phyloP scores from a whole-genome alignment of 208 protist genomes.

The Trypanosomatidae sp. region DNA sequence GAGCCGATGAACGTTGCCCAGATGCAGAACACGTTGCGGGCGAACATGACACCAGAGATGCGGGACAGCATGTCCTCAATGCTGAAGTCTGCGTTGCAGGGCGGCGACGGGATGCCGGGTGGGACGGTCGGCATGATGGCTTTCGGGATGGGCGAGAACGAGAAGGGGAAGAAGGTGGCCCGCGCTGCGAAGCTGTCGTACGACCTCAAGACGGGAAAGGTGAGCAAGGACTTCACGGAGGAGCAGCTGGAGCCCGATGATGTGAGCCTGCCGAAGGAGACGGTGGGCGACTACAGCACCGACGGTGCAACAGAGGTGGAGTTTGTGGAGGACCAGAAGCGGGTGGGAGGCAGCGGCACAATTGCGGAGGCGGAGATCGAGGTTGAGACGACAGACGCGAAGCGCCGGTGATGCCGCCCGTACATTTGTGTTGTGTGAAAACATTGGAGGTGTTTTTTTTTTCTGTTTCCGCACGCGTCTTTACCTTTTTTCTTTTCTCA shows the following conservation, averaged over 20 bases:
- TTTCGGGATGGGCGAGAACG: conserved; percentile 88
- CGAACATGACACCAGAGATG: conserved; percentile 84
- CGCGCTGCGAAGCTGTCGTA: conserved; percentile 71
- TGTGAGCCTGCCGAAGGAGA: conserved; percentile 72
- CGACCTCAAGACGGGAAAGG: conserved; percentile 76
- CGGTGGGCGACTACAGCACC: conserved; percentile 72
- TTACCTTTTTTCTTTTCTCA: too few relatives aligned
- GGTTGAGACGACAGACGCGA: conserved; percentile 30
- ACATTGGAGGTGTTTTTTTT: too few relatives aligned
- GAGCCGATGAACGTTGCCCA: conserved; percentile 47
- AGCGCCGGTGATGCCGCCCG: too few relatives aligned
- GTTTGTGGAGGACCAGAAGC: conserved; percentile 66
- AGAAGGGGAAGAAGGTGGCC: conserved; percentile 90
- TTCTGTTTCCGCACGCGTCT: too few relatives aligned
- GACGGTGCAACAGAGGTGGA: conserved; percentile 80
- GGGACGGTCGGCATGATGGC: conserved; percentile 89
- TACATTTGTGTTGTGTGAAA: not conserved
- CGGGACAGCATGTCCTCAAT: conserved; percentile 78
- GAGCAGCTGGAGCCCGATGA: conserved; percentile 89
- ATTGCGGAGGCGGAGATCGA: conserved; percentile 47
- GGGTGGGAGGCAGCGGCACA: conserved; percentile 12
- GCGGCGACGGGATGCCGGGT: conserved; percentile 57
- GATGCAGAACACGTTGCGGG: conserved; percentile 68
- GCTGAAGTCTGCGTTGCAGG: conserved; percentile 62
- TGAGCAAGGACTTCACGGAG: conserved; percentile 89